Conservation (phyloP, 2,329 filamentous ascomycete species). For the Fusarium sp. region DNA sequence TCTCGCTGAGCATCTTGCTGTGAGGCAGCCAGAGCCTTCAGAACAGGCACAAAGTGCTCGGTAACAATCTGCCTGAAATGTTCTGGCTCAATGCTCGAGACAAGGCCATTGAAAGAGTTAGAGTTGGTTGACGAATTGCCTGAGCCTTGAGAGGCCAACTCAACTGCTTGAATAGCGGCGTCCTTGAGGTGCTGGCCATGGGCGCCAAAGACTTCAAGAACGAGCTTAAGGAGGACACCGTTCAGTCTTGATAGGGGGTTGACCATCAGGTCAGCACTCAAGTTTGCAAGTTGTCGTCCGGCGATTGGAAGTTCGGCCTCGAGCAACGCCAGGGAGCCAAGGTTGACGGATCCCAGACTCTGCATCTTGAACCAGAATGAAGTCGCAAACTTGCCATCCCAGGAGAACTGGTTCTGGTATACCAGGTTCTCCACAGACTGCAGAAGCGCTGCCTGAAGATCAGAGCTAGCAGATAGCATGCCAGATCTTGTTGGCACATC, state of each 20-base stretch:
- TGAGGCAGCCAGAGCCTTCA: constrained; percentile 56
- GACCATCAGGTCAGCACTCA: constrained; percentile 61
- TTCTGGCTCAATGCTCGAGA: constrained; percentile 44
- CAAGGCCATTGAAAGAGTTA: constrained; percentile 38
- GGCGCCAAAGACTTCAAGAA: constrained; percentile 56
- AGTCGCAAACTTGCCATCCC: constrained; percentile 55
- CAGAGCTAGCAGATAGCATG: constrained; percentile 50
- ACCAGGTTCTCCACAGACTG: constrained; percentile 63
- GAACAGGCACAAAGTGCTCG: constrained; percentile 60
- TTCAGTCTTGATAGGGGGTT: constrained; percentile 65
- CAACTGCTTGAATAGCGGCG: constrained; percentile 44
- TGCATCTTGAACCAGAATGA: constrained; percentile 69
- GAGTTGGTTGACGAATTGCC: constrained; percentile 6
- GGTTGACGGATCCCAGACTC: constrained; percentile 62
- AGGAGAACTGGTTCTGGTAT: constrained; percentile 52
- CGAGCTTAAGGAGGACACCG: constrained; percentile 59
- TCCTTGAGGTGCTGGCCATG: constrained; percentile 52
- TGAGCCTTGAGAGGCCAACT: constrained; percentile 31
- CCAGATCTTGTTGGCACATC: constrained; percentile 52
- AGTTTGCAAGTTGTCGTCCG: constrained; percentile 64
- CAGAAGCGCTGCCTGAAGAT: constrained; percentile 54
- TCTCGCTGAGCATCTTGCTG: constrained; percentile 31
- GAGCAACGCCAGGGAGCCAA: constrained; percentile 72
- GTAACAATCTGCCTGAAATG: constrained; percentile 55
- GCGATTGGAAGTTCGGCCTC: constrained; percentile 74